Percentiles rank a stretch among this genome's conserved stretches.
phyloP scores from a whole-genome alignment of 116 monocot species.

The Posidonia oceanica region DNA sequence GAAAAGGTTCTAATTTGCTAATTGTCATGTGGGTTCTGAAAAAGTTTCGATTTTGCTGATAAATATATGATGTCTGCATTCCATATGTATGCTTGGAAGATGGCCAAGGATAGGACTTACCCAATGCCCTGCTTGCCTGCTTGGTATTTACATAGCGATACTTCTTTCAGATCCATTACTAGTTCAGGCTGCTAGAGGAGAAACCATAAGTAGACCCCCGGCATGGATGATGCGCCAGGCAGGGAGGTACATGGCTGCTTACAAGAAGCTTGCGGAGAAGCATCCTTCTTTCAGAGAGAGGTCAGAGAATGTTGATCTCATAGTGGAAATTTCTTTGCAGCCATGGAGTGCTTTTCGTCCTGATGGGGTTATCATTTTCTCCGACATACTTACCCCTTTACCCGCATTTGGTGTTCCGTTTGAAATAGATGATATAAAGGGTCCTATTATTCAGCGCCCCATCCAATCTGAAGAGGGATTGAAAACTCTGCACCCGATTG shows the following conservation, averaged over 20 bases:
- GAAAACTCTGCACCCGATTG: slow-evolving; percentile 55
- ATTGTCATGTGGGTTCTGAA: neutral
- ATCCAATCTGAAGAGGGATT: slow-evolving; percentile 53
- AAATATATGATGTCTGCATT: too few relatives aligned
- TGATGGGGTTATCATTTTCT: slow-evolving; percentile 93
- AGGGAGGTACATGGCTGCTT: slow-evolving; percentile 89
- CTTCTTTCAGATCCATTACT: slow-evolving; percentile 61
- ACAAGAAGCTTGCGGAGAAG: slow-evolving; percentile 71
- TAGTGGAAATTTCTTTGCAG: slow-evolving; percentile 96
- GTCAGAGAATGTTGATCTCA: slow-evolving; percentile 84
- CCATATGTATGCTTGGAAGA: neutral
- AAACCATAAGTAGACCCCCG: slow-evolving; percentile 49
- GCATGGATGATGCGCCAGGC: slow-evolving; percentile 99
- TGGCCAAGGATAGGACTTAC: neutral
- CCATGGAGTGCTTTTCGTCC: slow-evolving; percentile 83
- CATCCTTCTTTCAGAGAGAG: slow-evolving; percentile 84
- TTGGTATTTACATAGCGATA: neutral
- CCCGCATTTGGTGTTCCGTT: slow-evolving; percentile 92
- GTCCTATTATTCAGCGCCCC: slow-evolving; percentile 69
- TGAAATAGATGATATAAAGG: slow-evolving; percentile 81
- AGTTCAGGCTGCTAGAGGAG: slow-evolving; percentile 73
- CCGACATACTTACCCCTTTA: slow-evolving; percentile 90
- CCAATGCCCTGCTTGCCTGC: too few relatives aligned
- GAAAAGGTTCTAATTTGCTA: neutral
- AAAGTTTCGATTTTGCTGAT: neutral